Percentiles rank a stretch among this genome's conserved stretches.
phyloP scores from a whole-genome alignment of 129 eudicot genomes.

The Tagetes erecta region DNA sequence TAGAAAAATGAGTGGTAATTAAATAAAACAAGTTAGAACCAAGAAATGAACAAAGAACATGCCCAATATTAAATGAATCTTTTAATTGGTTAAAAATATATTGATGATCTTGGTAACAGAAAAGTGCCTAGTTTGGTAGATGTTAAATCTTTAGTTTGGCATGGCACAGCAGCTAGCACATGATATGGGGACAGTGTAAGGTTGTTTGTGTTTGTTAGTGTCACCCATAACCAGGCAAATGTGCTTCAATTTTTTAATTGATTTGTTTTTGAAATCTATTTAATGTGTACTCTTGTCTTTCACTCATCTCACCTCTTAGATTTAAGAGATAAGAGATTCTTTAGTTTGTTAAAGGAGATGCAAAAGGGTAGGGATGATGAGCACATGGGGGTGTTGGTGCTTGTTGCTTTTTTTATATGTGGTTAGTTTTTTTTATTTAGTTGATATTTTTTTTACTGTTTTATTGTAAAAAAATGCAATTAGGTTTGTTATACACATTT shows the following conservation, averaged over 20 bases:
- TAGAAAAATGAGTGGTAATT: conserved; percentile 15
- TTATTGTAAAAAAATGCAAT: background rate
- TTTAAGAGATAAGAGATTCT: conserved; percentile 35
- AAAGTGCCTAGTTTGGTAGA: conserved; percentile 39
- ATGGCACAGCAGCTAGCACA: conserved; percentile 54
- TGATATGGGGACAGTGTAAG: conserved; percentile 55
- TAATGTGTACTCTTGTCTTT: conserved; percentile 41
- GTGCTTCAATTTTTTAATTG: conserved; percentile 32
- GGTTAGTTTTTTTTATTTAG: conserved; percentile 45
- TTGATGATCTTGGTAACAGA: conserved; percentile 32
- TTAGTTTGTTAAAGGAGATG: conserved; percentile 31
- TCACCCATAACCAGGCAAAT: conserved; percentile 60
- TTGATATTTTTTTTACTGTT: background rate
- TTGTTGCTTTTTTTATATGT: conserved; percentile 22
- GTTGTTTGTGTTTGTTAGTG: conserved; percentile 46
- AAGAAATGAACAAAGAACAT: conserved; percentile 17
- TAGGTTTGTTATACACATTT: too few relatives aligned
- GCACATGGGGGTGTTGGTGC: conserved; percentile 35
- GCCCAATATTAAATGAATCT: conserved; percentile 11
- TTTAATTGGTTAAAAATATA: background rate
- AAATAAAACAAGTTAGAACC: conserved; percentile 22
- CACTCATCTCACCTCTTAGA: conserved; percentile 33
- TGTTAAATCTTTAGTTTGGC: conserved; percentile 39
- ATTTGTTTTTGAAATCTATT: conserved; percentile 27
- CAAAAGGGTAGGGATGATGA: conserved; percentile 35